Conservation (phyloP, 2,329 filamentous ascomycete species). For the Epichloe hybrida region DNA sequence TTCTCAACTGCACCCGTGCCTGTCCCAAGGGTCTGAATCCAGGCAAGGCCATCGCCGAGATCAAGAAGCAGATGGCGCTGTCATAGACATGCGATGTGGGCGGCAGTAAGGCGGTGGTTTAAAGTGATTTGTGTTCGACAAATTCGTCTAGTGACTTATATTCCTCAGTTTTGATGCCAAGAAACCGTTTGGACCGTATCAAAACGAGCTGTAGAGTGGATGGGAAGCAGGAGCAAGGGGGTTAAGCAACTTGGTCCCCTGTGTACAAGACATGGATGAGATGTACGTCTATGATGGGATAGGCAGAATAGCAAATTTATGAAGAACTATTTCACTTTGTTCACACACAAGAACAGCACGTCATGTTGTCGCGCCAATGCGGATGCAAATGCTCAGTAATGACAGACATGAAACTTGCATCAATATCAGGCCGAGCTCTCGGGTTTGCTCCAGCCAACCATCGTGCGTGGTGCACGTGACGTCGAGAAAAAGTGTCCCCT, state of each 20-base stretch:
- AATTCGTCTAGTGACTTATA: neutral
- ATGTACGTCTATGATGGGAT: slow-evolving; percentile 6
- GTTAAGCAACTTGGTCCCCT: neutral
- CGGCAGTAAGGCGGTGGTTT: neutral
- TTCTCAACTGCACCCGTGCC: slow-evolving; percentile 94
- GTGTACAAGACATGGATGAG: slow-evolving; percentile 4
- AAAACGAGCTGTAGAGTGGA: neutral
- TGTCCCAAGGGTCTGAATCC: slow-evolving; percentile 98
- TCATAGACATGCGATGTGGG: neutral
- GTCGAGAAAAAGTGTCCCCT: neutral
- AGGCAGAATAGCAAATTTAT: slow-evolving; percentile 4
- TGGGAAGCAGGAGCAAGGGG: neutral
- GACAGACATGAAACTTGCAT: too few species aligned
- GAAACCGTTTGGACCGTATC: neutral
- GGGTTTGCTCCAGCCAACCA: too few species aligned
- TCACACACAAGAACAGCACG: neutral
- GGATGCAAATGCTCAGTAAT: neutral
- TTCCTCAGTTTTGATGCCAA: neutral
- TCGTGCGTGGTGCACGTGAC: too few species aligned
- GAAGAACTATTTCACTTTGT: slow-evolving; percentile 2
- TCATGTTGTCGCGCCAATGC: neutral
- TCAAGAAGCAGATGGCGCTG: slow-evolving; percentile 90
- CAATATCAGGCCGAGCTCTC: too few species aligned
- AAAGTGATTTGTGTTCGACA: neutral
- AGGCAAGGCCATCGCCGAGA: slow-evolving; percentile 86